phyloP scores from a whole-genome alignment of 257 asterid species.

The Handroanthus guayacan region DNA sequence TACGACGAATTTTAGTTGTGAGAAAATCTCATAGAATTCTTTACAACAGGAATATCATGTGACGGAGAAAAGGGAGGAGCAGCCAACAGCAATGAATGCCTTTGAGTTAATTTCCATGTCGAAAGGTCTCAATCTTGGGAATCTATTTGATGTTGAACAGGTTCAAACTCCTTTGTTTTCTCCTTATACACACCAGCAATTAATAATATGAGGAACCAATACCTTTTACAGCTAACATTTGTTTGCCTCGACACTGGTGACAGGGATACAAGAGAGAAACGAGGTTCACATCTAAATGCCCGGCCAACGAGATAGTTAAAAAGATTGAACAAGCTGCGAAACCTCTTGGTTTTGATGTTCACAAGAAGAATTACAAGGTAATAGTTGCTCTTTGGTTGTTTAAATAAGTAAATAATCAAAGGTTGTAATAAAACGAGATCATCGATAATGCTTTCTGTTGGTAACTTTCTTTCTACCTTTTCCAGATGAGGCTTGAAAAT shows the following conservation, averaged over 20 bases:
- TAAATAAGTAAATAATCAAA: background rate
- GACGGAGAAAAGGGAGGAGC: conserved; percentile 71
- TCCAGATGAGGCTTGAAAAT: conserved; percentile 89
- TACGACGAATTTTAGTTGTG: background rate
- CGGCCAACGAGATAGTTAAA: conserved; percentile 81
- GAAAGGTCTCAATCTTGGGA: conserved; percentile 87
- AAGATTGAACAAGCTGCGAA: conserved; percentile 91
- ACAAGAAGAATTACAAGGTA: conserved; percentile 90
- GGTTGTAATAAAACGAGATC: conserved; percentile 2
- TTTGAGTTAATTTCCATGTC: conserved; percentile 97
- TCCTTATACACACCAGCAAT: background rate
- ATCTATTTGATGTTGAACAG: conserved; percentile 79
- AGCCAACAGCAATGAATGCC: conserved; percentile 92
- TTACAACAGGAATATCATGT: conserved; percentile 76
- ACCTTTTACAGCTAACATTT: no score
- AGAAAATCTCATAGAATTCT: conserved; percentile 25
- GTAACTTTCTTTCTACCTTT: background rate
- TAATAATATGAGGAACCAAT: no score
- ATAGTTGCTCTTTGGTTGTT: conserved; percentile 18
- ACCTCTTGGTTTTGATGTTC: conserved; percentile 96
- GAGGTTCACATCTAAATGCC: conserved; percentile 76
- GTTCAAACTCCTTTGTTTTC: conserved; percentile 41
- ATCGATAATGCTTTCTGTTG: background rate
- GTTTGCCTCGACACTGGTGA: conserved; percentile 16
- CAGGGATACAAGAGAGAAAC: conserved; percentile 92